phyloP scores from a whole-genome alignment of 495 filamentous ascomycete species.

The Letharia columbiana region DNA sequence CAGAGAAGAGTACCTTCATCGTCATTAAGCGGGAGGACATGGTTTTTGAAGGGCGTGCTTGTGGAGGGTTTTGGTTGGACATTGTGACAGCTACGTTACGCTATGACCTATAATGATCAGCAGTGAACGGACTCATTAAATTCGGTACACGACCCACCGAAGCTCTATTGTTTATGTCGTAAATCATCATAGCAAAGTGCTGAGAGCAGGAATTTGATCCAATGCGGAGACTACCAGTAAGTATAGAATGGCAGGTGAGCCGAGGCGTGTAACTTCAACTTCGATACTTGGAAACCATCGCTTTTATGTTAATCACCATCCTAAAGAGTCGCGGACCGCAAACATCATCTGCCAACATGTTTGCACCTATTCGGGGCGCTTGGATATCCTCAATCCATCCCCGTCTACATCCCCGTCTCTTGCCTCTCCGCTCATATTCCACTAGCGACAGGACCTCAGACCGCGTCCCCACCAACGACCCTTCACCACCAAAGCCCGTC shows the following conservation, averaged over 20 bases:
- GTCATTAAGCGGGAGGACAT: constrained; percentile 88
- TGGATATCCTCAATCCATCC: constrained; percentile 4
- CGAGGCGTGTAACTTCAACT: not conserved
- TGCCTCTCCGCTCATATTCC: constrained; percentile 13
- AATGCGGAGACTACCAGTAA: constrained; percentile 3
- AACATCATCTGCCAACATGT: constrained; percentile 4
- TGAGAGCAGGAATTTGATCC: too few relatives aligned
- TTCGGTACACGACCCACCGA: not conserved
- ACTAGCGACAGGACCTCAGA: constrained; percentile 27
- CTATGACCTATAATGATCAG: not conserved
- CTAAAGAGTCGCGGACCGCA: not conserved
- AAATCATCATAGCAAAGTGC: not conserved
- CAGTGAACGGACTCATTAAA: not conserved
- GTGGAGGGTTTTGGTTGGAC: constrained; percentile 28
- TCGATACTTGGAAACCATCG: not conserved
- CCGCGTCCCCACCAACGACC: constrained; percentile 46
- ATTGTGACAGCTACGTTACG: constrained; percentile 26
- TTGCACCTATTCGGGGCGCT: constrained; percentile 4
- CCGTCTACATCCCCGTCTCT: constrained; percentile 6
- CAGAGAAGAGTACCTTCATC: constrained; percentile 60
- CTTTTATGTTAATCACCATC: not conserved
- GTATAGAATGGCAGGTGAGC: constrained; percentile 32
- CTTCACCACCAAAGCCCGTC: constrained; percentile 38
- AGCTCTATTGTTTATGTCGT: not conserved
- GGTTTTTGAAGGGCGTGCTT: constrained; percentile 48